These are phyloP conservation scores for Gastrolobium bilobum DNA, from an alignment of 306 rosid species.

Conservation along the genomic window DNA sequence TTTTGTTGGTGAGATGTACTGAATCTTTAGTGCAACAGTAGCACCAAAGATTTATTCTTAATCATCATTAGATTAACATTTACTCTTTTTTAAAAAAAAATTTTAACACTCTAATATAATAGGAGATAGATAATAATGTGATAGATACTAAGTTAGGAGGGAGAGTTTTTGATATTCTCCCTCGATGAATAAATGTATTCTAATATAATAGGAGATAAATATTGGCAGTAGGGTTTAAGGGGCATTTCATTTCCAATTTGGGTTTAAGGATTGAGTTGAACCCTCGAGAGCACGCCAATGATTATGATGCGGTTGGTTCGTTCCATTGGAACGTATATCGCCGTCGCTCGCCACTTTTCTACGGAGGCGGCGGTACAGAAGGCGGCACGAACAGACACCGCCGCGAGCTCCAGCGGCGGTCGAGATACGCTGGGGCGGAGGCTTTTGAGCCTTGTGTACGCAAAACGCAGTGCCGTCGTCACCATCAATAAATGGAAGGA, in stretches of 20 bases:
- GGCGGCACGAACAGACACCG: constrained; percentile 20
- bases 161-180: no score
- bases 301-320: constrained; percentile 44
- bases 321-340: constrained; percentile 54
- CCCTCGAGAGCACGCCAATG: neutral
- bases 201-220: no score
- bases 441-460: constrained; percentile 74
- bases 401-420: constrained; percentile 47
- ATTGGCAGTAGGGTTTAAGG: no score
- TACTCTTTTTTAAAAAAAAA: no score
- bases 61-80: no score
- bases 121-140: no score
- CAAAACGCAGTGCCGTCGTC: constrained; percentile 85
- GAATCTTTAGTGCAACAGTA: no score
- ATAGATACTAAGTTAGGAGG: no score
- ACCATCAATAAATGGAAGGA: constrained; percentile 86
- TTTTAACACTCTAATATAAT: no score
- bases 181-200: no score
- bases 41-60: no score
- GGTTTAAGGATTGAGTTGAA: neutral
- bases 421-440: constrained; percentile 80
- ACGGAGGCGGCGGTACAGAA: constrained; percentile 49
- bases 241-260: neutral
- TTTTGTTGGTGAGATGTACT: no score
- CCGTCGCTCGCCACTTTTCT: constrained; percentile 63